Evolutionary conservation across 2,329 filamentous ascomycete genomes (phyloP).

Genomic region (Sclerotinia subarctica): DNA sequence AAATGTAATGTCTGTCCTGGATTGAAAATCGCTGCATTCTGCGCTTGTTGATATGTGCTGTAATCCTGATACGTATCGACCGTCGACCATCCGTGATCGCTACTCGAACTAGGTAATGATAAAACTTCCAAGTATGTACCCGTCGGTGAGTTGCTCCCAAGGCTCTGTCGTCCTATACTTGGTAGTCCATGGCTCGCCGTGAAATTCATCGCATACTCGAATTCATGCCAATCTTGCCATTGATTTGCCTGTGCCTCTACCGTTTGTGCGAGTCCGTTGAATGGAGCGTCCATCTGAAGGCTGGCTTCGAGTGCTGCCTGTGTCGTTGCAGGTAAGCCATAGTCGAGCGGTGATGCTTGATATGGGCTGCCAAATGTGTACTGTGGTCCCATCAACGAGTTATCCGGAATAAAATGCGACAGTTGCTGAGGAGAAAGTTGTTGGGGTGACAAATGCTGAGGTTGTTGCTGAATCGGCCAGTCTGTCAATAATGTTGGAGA

Average conservation of each 20-base stretch:
- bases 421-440: constrained; percentile 35
- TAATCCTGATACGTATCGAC: constrained; percentile 74
- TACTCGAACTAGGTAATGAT: constrained; percentile 74
- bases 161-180: constrained; percentile 46
- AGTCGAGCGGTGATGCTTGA: constrained; percentile 37
- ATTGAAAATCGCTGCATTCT: constrained; percentile 73
- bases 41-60: constrained; percentile 61
- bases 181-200: constrained; percentile 46
- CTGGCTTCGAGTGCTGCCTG: constrained; percentile 60
- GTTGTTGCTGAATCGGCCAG: constrained; percentile 52
- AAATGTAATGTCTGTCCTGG: constrained; percentile 87
- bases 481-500: constrained; percentile 52
- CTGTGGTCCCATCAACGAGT: constrained; percentile 37
- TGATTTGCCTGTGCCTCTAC: constrained; percentile 57
- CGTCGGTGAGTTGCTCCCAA: constrained; percentile 66
- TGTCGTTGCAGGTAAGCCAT: constrained; percentile 44
- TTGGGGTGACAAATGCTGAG: constrained; percentile 37
- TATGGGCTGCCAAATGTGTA: constrained; percentile 36
- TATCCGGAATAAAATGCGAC: constrained; percentile 38
- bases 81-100: constrained; percentile 82
- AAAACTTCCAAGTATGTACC: constrained; percentile 82
- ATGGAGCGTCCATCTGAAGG: constrained; percentile 61
- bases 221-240: constrained; percentile 77
- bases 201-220: constrained; percentile 64
- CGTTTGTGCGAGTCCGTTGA: constrained; percentile 55